A percentile compares a stretch with the other conserved stretches of the same genome.
Evolutionary conservation across 768 basidiomycete species (phyloP).

Genomic region (Pleurotus platypus): DNA sequence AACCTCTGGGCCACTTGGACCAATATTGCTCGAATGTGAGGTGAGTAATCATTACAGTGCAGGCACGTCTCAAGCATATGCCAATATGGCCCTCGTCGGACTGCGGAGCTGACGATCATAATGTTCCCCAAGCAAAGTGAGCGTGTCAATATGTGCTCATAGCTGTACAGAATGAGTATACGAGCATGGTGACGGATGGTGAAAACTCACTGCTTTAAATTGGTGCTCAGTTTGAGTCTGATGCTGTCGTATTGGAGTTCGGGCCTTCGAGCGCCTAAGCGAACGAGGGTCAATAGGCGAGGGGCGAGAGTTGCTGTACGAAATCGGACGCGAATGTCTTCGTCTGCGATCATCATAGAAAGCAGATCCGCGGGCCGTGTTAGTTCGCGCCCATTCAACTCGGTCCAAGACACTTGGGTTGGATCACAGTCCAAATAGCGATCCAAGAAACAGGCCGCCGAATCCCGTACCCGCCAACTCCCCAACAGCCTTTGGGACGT

Average conservation of each 20-base stretch:
- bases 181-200: too few species aligned
- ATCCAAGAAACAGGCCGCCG: conserved; percentile 62
- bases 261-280: conserved; percentile 25
- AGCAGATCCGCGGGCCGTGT: conserved; percentile 43
- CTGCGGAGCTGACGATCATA: conserved; percentile 72
- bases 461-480: conserved; percentile 69
- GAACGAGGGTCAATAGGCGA: conserved; percentile 51
- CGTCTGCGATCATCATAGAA: conserved; percentile 55
- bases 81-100: conserved; percentile 83
- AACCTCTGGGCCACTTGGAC: conserved; percentile 60
- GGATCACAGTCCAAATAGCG: conserved; percentile 61
- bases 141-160: conserved; percentile 73
- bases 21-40: conserved; percentile 50
- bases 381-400: conserved; percentile 18
- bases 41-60: conserved; percentile 31
- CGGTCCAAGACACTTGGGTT: conserved; percentile 43
- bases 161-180: conserved; percentile 33
- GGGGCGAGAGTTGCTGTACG: conserved; percentile 62
- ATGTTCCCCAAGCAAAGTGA: conserved; percentile 71
- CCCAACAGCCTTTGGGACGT: conserved; percentile 37
- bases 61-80: conserved; percentile 75
- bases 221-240: conserved; percentile 36
- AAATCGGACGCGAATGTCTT: conserved; percentile 83
- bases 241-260: conserved; percentile 45
- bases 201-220: conserved; percentile 46